Base-by-base conservation (phyloP, 1,284 basidiomycete genomes). In the Fistulina hepatica region DNA sequence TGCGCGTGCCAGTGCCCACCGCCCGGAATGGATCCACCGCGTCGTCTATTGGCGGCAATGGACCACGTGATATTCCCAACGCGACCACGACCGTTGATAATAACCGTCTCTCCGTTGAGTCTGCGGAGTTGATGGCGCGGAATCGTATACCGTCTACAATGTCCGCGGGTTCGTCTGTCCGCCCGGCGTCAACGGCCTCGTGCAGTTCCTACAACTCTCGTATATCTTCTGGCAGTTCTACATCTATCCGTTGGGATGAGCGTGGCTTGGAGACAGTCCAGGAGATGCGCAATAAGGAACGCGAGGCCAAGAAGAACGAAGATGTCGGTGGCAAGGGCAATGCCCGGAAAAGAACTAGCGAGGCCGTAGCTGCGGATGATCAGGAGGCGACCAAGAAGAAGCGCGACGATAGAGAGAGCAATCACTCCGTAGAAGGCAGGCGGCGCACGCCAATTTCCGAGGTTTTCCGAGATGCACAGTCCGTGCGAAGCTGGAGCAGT, bases 161-260 rank as follows among this genome's bases (percentile, higher is more conserved):
- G 38, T 73, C 72, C 0, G 66, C 61, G 2, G 58, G 54, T 0
- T 76, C 73, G 5, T 78, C 75, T 6, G 53, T 81, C 19, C 62
- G 76, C 0, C 78, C 78, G 2, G 46, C 67, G 30, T 80, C 76
- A 0, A 63, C 66, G 0, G 61, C 65, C 1, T 79, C 76, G 1
- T n/a, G n/a, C n/a, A n/a, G n/a, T n/a, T n/a, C n/a, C n/a, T 64
- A 63, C 11, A 52, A 53, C 19, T 75, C 71, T 4, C 56, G 70
- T 12, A 42, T 49, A 6, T 71, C 69, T 3, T 68, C 68, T 1
- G 64, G 64, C n/a, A 67, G 65, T 43, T 66, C 67, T 10, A 12
- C 61, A 54, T 21, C 61, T 52, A 8, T 66, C 60, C 26, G 67
- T 82, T 82, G 81, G 80, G 76, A 80, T 44, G 81, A 82, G 48